phyloP scores from a whole-genome alignment of 306 rosid species.

The Abrus pulchellus region DNA sequence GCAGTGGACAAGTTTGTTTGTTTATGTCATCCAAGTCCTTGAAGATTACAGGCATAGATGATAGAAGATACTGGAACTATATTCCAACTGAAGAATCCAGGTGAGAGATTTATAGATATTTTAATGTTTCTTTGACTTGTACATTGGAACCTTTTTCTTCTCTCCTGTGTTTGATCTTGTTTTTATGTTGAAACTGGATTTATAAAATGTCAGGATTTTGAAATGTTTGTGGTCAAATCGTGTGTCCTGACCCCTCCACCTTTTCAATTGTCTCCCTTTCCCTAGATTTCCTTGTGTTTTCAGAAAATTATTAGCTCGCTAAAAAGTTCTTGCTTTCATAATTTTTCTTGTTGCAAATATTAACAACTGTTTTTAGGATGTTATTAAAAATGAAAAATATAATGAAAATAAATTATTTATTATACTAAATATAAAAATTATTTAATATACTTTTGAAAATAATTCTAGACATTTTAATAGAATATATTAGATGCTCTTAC shows the following conservation, averaged over 20 bases:
- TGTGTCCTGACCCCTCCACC: slow-evolving; percentile 23
- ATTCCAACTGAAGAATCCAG: slow-evolving; percentile 88
- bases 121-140: slow-evolving; percentile 7
- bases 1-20: slow-evolving; percentile 68
- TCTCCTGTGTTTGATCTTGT: neutral
- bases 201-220: neutral
- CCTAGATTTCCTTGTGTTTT: neutral
- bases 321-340: neutral
- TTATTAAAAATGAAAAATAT: too few species aligned
- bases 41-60: slow-evolving; percentile 89
- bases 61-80: slow-evolving; percentile 89
- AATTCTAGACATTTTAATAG: neutral
- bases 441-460: too few species aligned
- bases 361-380: too few species aligned
- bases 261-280: slow-evolving; percentile 11
- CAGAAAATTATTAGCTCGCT: slow-evolving; percentile 7
- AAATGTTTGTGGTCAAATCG: slow-evolving; percentile 41
- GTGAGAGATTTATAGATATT: slow-evolving; percentile 48
- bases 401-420: too few species aligned
- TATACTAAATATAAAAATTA: too few species aligned
- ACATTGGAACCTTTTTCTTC: neutral
- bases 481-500: too few species aligned
- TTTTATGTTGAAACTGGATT: slow-evolving; percentile 4
- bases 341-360: neutral
- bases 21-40: slow-evolving; percentile 78